These are phyloP conservation scores for Aspergillus sp. DNA, from an alignment of 2,329 filamentous ascomycete species.

Conservation along the genomic window DNA sequence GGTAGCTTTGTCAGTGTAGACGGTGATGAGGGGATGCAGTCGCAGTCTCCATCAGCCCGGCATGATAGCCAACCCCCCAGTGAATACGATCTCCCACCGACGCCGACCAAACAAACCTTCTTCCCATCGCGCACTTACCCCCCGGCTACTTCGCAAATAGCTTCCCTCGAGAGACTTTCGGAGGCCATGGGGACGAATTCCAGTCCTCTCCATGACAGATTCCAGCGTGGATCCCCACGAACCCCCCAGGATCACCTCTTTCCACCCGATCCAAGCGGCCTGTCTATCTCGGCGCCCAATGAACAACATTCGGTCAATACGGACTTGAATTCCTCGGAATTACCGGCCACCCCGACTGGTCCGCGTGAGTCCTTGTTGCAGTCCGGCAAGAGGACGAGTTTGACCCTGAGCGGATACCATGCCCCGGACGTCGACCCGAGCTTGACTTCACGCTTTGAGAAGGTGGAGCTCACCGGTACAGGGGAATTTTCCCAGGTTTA, in stretches of 20 bases:
- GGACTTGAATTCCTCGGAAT: slow-evolving; percentile 46
- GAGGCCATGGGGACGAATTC: slow-evolving; percentile 38
- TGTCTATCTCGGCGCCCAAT: slow-evolving; percentile 72
- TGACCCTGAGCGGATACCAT: slow-evolving; percentile 69
- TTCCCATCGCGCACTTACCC: slow-evolving; percentile 38
- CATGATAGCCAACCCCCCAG: slow-evolving; percentile 57
- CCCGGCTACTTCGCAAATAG: slow-evolving; percentile 31
- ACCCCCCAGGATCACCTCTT: slow-evolving; percentile 76
- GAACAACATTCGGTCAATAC: slow-evolving; percentile 41
- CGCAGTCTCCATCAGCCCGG: slow-evolving; percentile 56
- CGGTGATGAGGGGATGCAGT: slow-evolving; percentile 67
- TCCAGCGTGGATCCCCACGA: slow-evolving; percentile 62
- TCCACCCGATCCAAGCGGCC: slow-evolving; percentile 75
- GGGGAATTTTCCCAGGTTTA: slow-evolving; percentile 96
- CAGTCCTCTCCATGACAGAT: slow-evolving; percentile 59
- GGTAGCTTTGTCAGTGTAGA: slow-evolving; percentile 80
- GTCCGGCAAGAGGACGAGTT: slow-evolving; percentile 61
- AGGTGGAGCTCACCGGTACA: slow-evolving; percentile 75
- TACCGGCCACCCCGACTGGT: slow-evolving; percentile 81
- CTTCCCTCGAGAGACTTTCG: slow-evolving; percentile 35
- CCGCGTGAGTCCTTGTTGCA: slow-evolving; percentile 58
- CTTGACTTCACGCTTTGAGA: slow-evolving; percentile 73
- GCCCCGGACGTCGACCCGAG: slow-evolving; percentile 72
- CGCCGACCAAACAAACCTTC: slow-evolving; percentile 71
- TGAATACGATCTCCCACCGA: slow-evolving; percentile 81